A percentile compares a stretch with the other conserved stretches of the same genome.
phyloP scores from a whole-genome alignment of 2,329 filamentous ascomycete genomes.

The Trichophyton schoenleinii region DNA sequence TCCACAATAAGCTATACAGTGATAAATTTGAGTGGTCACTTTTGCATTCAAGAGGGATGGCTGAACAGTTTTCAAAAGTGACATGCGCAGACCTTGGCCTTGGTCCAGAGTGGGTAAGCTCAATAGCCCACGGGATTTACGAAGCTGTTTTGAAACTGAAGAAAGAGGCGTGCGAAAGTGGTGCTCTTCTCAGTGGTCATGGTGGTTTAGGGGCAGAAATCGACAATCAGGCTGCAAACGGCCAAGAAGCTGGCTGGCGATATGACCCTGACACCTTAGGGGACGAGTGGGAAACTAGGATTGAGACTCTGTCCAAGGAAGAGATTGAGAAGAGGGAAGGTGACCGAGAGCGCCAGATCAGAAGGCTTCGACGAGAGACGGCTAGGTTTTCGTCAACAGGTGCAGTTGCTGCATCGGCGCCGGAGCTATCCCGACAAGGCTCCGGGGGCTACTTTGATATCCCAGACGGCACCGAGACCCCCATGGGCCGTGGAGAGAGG shows the following conservation, averaged over 20 bases:
- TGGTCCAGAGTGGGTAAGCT: constrained; percentile 82
- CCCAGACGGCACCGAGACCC: constrained; percentile 50
- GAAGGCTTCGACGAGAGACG: constrained; percentile 76
- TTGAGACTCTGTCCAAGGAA: constrained; percentile 75
- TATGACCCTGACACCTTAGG: constrained; percentile 86
- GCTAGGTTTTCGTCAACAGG: constrained; percentile 80
- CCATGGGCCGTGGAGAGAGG: constrained; percentile 81
- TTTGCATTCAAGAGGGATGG: constrained; percentile 77
- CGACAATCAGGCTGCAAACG: constrained; percentile 75
- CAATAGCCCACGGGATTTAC: constrained; percentile 92
- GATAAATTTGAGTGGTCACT: constrained; percentile 98
- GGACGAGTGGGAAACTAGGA: constrained; percentile 71
- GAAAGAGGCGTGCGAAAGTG: constrained; percentile 91
- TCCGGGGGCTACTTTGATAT: constrained; percentile 48
- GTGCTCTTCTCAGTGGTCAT: constrained; percentile 66
- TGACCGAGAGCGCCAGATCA: constrained; percentile 81
- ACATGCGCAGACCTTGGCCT: constrained; percentile 88
- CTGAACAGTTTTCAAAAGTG: constrained; percentile 80
- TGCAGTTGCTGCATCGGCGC: constrained; percentile 67
- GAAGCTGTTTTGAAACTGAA: constrained; percentile 85
- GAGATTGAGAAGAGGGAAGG: constrained; percentile 96
- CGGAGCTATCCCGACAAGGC: constrained; percentile 52
- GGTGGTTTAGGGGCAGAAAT: constrained; percentile 57
- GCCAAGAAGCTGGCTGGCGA: constrained; percentile 81
- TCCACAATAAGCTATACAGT: constrained; percentile 81